phyloP scores from a whole-genome alignment of 306 rosid genomes.

The Medicago lupulina region DNA sequence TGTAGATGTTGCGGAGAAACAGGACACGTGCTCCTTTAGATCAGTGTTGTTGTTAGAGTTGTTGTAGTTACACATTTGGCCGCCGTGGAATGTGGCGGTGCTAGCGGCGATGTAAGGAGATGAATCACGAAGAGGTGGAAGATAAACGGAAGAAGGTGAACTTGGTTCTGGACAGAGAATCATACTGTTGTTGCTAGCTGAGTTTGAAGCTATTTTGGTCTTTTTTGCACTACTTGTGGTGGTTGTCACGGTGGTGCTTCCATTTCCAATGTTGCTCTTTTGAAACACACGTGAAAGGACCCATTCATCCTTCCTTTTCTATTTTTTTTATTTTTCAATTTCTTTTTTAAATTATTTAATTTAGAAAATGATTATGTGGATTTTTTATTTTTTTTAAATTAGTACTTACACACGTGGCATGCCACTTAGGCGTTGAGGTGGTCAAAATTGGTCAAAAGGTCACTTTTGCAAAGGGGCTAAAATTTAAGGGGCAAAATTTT shows the following conservation, averaged over 20 bases:
- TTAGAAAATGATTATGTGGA: no score
- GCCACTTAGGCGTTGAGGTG: no score
- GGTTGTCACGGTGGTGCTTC: constrained; percentile 37
- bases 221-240: constrained; percentile 59
- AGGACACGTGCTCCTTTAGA: constrained; percentile 99
- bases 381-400: no score
- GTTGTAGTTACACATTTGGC: constrained; percentile 61
- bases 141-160: no score
- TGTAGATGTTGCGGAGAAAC: constrained; percentile 94
- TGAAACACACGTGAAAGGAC: constrained; percentile 94
- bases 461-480: no score
- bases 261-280: constrained; percentile 53
- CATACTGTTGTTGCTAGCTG: constrained; percentile 26
- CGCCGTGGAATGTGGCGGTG: constrained; percentile 44
- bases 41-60: constrained; percentile 52
- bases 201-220: constrained; percentile 38
- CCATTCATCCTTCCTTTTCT: constrained; percentile 99
- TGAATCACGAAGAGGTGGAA: constrained; percentile 85
- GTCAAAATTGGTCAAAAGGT: no score
- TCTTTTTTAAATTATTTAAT: no score
- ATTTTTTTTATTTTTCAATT: no score
- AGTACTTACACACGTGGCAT: no score
- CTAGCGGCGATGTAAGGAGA: constrained; percentile 54
- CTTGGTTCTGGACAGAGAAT: constrained; percentile 61
- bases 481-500: no score